Evolutionary conservation across 2,329 filamentous ascomycete genomes (phyloP).

Genomic region (Talaromyces sp.): DNA sequence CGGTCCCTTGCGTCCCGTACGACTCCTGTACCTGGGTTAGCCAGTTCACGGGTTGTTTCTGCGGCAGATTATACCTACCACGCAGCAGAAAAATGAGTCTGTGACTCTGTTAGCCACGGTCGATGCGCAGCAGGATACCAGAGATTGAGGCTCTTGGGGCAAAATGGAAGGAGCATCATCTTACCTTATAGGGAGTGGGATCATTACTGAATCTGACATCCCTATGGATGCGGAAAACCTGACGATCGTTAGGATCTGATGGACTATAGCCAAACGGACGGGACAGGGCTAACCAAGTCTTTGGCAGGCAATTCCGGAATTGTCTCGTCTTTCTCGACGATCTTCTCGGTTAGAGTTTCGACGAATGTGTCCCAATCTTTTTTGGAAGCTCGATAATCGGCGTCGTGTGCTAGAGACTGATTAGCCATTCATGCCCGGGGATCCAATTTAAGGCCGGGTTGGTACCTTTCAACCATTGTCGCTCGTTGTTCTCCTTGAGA

Average conservation of each 20-base stretch:
- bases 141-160: background rate
- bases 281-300: conserved; percentile 59
- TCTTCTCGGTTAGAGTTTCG: conserved; percentile 64
- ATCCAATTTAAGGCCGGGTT: background rate
- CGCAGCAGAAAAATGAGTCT: conserved; percentile 79
- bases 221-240: conserved; percentile 80
- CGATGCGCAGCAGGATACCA: background rate
- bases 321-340: conserved; percentile 71
- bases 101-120: conserved; percentile 24
- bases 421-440: background rate
- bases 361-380: conserved; percentile 81
- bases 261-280: background rate
- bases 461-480: conserved; percentile 61
- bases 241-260: conserved; percentile 15
- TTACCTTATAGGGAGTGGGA: conserved; percentile 81
- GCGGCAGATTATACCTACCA: conserved; percentile 51
- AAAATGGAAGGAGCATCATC: conserved; percentile 19
- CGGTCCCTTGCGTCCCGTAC: conserved; percentile 80
- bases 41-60: conserved; percentile 22
- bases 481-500: conserved; percentile 58
- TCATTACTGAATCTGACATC: conserved; percentile 82
- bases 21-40: conserved; percentile 53
- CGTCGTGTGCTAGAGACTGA: conserved; percentile 64
- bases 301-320: conserved; percentile 82
- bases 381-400: conserved; percentile 71